Conservation (phyloP, 129 eudicot species). For the carrot (Daucus carota) region DH1_v3.0 NC_030383.2:3979501-3980000, state of each 20-base stretch:
- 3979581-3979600: background rate
- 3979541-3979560: background rate
- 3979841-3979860: conserved; percentile 98
- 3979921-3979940: conserved; percentile 3
- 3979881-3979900: conserved; percentile 7
- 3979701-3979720: background rate
- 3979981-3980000: background rate
- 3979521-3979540: background rate
- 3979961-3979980: background rate
- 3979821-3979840: conserved; percentile 70
- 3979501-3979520: background rate
- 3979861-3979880: conserved; percentile 94
- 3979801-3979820: conserved; percentile 35
- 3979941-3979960: background rate
- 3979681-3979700: background rate
- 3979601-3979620: background rate
- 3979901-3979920: conserved; percentile 11
- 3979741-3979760: conserved; percentile 12
- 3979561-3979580: background rate
- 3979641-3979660: background rate
- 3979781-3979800: background rate
- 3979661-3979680: background rate
- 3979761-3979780: background rate
- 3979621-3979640: background rate
- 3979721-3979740: background rate